phyloP scores from a whole-genome alignment of 1,284 basidiomycete species.

The Microbotryum violaceum region DNA sequence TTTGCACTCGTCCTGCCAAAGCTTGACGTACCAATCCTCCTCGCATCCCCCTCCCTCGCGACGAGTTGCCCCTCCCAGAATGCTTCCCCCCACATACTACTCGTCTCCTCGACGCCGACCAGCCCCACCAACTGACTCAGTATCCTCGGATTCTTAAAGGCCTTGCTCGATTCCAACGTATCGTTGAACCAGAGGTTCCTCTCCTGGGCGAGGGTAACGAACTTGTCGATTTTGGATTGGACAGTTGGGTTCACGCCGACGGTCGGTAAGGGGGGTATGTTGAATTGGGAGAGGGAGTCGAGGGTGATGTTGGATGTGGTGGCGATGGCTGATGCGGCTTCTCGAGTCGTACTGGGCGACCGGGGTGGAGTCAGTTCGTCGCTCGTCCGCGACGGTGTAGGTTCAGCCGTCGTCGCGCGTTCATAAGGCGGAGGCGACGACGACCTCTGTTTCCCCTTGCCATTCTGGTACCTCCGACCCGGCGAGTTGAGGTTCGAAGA shows the following conservation, averaged over 20 bases:
- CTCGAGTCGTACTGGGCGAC: too few species aligned
- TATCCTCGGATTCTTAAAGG: slow-evolving; percentile 90
- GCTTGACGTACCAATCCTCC: slow-evolving; percentile 60
- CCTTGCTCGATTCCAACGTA: slow-evolving; percentile 75
- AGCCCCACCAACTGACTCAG: slow-evolving; percentile 82
- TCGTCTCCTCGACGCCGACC: slow-evolving; percentile 73
- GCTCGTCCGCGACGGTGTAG: background rate
- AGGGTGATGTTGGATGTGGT: background rate
- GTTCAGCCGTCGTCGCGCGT: background rate
- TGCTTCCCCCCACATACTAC: slow-evolving; percentile 63
- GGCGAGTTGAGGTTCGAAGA: background rate
- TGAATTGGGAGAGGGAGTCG: background rate
- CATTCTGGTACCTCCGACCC: background rate
- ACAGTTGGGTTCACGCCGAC: background rate
- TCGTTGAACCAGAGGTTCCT: slow-evolving; percentile 87
- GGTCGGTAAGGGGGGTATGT: background rate
- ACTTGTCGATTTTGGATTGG: slow-evolving; percentile 70
- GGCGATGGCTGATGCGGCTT: background rate
- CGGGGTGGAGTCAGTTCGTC: background rate
- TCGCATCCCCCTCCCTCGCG: slow-evolving; percentile 2
- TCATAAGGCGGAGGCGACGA: slow-evolving; percentile 16
- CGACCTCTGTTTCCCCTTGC: slow-evolving; percentile 10
- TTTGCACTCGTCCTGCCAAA: slow-evolving; percentile 40
- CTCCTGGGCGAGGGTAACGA: slow-evolving; percentile 55
- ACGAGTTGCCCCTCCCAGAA: slow-evolving; percentile 53